A percentile compares a stretch with the other conserved stretches of the same genome.
Evolutionary conservation across 495 filamentous ascomycete species (phyloP).

Genomic region (Baudoinia panamericana): DNA sequence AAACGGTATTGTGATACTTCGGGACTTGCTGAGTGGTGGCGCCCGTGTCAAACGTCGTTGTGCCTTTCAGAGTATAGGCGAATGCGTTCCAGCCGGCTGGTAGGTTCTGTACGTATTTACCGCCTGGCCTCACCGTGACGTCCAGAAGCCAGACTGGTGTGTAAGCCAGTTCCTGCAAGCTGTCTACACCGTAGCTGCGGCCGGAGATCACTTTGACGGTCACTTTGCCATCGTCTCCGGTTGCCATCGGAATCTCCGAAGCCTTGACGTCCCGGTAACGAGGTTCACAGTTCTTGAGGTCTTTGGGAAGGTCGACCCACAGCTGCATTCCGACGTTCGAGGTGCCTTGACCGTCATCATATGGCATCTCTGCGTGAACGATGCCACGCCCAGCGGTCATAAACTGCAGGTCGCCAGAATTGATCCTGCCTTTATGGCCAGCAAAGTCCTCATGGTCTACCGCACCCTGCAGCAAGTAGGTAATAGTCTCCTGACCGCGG

Average conservation of each 20-base stretch:
- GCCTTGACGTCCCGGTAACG: constrained; percentile 76
- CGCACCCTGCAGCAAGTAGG: constrained; percentile 69
- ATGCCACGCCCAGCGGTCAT: constrained; percentile 93
- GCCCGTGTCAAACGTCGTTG: constrained; percentile 49
- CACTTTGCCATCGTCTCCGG: constrained; percentile 58
- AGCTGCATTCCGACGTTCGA: constrained; percentile 82
- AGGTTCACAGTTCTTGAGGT: constrained; percentile 78
- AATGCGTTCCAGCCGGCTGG: constrained; percentile 86
- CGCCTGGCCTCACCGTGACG: constrained; percentile 68
- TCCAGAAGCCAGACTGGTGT: constrained; percentile 92
- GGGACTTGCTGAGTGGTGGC: constrained; percentile 44
- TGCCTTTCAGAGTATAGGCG: constrained; percentile 65
- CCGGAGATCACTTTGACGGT: constrained; percentile 81
- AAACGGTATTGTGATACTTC: constrained; percentile 80
- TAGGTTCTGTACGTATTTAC: constrained; percentile 55
- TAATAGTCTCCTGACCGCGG: constrained; percentile 72
- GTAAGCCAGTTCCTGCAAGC: constrained; percentile 78
- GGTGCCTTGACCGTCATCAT: constrained; percentile 59
- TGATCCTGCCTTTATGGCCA: constrained; percentile 74
- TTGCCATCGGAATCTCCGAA: constrained; percentile 58
- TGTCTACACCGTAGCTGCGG: constrained; percentile 68
- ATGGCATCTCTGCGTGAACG: constrained; percentile 94
- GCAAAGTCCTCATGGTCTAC: constrained; percentile 96
- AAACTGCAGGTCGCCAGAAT: constrained; percentile 81
- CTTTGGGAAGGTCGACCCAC: constrained; percentile 80